These are phyloP conservation scores for Triglochin maritima DNA, from an alignment of 106 monocot species.

Conservation along the genomic window DNA sequence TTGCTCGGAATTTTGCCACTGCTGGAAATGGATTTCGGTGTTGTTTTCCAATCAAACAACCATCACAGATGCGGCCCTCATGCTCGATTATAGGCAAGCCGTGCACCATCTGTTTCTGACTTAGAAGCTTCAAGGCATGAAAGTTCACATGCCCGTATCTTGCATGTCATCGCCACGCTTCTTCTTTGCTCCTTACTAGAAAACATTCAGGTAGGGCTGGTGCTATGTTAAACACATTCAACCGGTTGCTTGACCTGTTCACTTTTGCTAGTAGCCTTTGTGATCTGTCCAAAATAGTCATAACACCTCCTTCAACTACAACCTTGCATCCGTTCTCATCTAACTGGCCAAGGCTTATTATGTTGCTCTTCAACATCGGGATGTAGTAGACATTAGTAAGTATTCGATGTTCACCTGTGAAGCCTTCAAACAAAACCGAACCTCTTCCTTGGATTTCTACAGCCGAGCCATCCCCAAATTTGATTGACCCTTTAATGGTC, in stretches of 20 bases:
- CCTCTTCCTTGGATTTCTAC: conserved; percentile 1
- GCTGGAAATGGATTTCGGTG: conserved; percentile 1
- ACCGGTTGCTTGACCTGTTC: not conserved
- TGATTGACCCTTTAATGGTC: not conserved
- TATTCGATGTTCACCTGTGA: not conserved
- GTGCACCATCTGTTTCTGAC: not conserved
- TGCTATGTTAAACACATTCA: not conserved
- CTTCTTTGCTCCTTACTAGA: not conserved
- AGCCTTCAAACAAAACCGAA: not conserved
- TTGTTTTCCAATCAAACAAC: conserved; percentile 7
- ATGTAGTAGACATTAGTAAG: conserved; percentile 3
- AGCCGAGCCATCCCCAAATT: not conserved
- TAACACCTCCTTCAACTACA: not conserved
- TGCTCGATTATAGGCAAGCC: conserved; percentile 2
- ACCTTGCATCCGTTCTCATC: not conserved
- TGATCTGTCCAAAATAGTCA: not conserved
- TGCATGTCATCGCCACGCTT: conserved; percentile 6
- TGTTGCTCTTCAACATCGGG: not conserved
- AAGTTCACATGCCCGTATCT: conserved; percentile 8
- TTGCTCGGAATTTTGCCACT: not conserved
- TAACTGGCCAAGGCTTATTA: conserved; percentile 3
- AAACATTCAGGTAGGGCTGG: not conserved
- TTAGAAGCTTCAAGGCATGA: not conserved
- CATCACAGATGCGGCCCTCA: conserved; percentile 1
- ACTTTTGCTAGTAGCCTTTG: not conserved